Conservation (phyloP, 2,329 filamentous ascomycete species). For the Nemania bipapillata region DNA sequence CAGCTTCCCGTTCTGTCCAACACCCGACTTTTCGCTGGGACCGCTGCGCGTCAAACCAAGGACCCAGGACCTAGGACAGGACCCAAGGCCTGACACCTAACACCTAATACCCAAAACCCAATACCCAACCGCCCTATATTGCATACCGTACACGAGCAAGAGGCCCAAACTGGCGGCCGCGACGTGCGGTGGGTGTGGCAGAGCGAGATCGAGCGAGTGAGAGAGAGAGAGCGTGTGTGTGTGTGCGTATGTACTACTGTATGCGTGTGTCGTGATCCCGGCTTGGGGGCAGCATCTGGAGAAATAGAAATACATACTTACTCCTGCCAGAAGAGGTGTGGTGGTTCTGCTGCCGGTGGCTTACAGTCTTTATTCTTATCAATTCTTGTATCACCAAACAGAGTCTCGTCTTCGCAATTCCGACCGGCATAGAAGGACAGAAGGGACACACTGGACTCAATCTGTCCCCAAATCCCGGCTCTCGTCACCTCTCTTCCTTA, state of each 20-base stretch:
- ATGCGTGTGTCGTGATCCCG: not conserved
- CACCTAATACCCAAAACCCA: too few relatives aligned
- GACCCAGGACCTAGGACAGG: too few relatives aligned
- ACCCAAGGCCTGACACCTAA: too few relatives aligned
- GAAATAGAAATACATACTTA: not conserved
- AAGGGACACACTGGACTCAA: constrained; percentile 32
- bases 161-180: constrained; percentile 15
- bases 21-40: constrained; percentile 25
- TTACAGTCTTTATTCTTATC: not conserved
- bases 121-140: too few relatives aligned
- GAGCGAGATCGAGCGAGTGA: not conserved
- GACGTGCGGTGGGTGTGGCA: constrained; percentile 22
- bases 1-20: constrained; percentile 37
- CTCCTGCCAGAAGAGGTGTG: not conserved
- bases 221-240: too few relatives aligned
- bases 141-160: constrained; percentile 18
- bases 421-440: not conserved
- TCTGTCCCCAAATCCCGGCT: constrained; percentile 32
- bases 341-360: not conserved
- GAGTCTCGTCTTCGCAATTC: not conserved
- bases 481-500: constrained; percentile 35
- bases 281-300: not conserved
- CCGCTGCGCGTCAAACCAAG: constrained; percentile 18
- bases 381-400: constrained; percentile 6
- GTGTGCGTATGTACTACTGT: too few relatives aligned